Base-by-base conservation (phyloP, 148 eudicot species). In the Selenicereus undatus region DNA sequence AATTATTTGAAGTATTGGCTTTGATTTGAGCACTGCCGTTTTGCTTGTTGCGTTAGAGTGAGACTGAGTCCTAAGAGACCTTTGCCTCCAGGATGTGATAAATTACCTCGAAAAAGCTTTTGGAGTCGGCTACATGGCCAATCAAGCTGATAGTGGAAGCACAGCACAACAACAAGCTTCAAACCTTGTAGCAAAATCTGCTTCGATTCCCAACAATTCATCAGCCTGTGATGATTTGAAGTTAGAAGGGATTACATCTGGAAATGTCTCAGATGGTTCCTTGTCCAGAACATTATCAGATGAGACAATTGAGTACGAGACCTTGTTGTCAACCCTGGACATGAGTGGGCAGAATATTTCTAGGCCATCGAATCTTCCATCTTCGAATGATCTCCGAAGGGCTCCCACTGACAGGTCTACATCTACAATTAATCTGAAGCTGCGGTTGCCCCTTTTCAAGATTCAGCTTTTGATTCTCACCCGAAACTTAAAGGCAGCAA, bases 401-500 rank as follows among this genome's bases (percentile, higher is more conserved):
- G 88, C 65, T 24, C 87, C 89, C 52, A 76, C 87, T 30, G 94
- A 91, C 64, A 86, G 91, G 12, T 92, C 90, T 73, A 81, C 94
- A 10, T 84, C 93, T 11, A 83, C 86, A 30, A 71, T 82, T 75
- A 95, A 92, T 87, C 80, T 96, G 85, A 93, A 89, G 92, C 89
- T 93, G 72, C 90, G 91, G 82, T 80, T 94, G 86, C 97, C 93
- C 75, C 92, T 95, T 73, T 91, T 85, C 91, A 93, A 88, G 85
- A 89, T 93, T 83, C 91, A 89, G 74, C 83, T 88, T 85, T 88
- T 95, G 78, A 89, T 95, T 56, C 89, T 95, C 56, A 88, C 91
- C 2, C 89, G 93, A 88, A 92, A 92, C 80, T 89, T 89, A 17
- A 92, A 95, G 89, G 93, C 97, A 76, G 99, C 99, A 56, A 95